Percentiles rank a stretch among this genome's conserved stretches.
Evolutionary conservation across 768 basidiomycete genomes (phyloP).

Genomic region (Trametes coccinea): DNA sequence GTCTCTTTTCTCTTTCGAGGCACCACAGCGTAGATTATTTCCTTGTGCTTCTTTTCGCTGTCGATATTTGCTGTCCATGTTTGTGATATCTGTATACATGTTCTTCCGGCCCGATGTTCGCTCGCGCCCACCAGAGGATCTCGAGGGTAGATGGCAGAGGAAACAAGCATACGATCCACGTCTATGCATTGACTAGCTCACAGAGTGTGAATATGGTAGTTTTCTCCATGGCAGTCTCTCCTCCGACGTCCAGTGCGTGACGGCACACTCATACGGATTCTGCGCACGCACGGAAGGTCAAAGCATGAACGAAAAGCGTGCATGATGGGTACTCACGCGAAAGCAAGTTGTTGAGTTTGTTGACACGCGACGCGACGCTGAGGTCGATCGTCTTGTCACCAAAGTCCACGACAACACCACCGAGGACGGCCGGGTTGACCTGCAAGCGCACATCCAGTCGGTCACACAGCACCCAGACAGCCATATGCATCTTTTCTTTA

Average conservation of each 20-base stretch:
- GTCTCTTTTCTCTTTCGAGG: background rate
- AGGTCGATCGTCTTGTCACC: slow-evolving; percentile 98
- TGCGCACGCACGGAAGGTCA: background rate
- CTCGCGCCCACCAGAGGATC: no score
- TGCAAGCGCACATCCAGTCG: slow-evolving; percentile 31
- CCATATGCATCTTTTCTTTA: slow-evolving; percentile 27
- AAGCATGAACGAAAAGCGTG: background rate
- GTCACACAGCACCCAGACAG: background rate
- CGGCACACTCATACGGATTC: slow-evolving; percentile 17
- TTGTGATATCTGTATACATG: background rate
- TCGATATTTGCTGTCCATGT: slow-evolving; percentile 5
- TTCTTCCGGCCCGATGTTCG: background rate
- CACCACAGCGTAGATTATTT: background rate
- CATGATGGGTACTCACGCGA: slow-evolving; percentile 54
- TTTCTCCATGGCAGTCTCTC: slow-evolving; percentile 2
- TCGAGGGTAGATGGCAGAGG: background rate
- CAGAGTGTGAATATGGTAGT: slow-evolving; percentile 2
- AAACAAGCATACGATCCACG: background rate
- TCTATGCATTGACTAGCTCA: slow-evolving; percentile 18
- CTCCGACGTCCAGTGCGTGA: background rate
- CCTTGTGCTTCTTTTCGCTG: background rate
- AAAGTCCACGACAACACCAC: slow-evolving; percentile 94
- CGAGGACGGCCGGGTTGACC: slow-evolving; percentile 91
- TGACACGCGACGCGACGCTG: slow-evolving; percentile 90
- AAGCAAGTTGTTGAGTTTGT: slow-evolving; percentile 88